Conservation (phyloP, 441 rosid species). For the Viola pubescens region DNA sequence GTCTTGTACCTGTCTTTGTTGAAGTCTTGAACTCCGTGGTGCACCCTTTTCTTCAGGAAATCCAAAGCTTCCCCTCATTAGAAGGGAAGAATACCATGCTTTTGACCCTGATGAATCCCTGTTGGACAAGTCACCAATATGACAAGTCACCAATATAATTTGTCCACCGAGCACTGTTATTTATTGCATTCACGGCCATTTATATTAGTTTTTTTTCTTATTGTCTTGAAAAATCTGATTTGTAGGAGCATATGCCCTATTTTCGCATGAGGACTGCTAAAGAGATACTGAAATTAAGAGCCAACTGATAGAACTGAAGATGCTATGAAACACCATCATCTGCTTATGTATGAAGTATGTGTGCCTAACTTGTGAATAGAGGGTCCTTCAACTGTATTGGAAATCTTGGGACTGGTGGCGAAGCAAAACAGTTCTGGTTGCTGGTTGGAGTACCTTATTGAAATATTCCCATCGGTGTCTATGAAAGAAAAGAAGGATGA, state of each 20-base stretch:
- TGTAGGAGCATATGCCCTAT: conserved; percentile 75
- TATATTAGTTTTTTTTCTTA: too few species aligned
- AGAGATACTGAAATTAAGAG: conserved; percentile 70
- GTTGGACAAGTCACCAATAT: too few species aligned
- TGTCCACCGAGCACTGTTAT: too few species aligned
- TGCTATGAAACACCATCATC: neutral
- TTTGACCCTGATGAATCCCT: too few species aligned
- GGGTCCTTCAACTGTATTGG: neutral
- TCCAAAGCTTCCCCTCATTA: too few species aligned
- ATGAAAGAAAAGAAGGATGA: neutral
- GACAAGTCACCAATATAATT: too few species aligned
- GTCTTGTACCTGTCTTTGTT: neutral
- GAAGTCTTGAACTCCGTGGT: neutral
- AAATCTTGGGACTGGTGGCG: neutral
- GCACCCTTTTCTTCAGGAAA: too few species aligned
- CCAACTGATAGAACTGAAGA: conserved; percentile 36
- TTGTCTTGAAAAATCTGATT: neutral
- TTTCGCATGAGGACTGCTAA: conserved; percentile 79
- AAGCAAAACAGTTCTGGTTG: conserved; percentile 11
- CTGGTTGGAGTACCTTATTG: conserved; percentile 3
- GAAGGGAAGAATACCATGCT: too few species aligned
- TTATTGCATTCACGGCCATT: too few species aligned
- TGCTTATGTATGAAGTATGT: neutral
- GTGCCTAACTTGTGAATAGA: conserved; percentile 13
- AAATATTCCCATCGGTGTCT: conserved; percentile 1